Evolutionary conservation across 2,329 filamentous ascomycete species (phyloP), one percentile per base, ranked within the genome.

Genomic region (Rhynchosporium agropyri): DNA sequence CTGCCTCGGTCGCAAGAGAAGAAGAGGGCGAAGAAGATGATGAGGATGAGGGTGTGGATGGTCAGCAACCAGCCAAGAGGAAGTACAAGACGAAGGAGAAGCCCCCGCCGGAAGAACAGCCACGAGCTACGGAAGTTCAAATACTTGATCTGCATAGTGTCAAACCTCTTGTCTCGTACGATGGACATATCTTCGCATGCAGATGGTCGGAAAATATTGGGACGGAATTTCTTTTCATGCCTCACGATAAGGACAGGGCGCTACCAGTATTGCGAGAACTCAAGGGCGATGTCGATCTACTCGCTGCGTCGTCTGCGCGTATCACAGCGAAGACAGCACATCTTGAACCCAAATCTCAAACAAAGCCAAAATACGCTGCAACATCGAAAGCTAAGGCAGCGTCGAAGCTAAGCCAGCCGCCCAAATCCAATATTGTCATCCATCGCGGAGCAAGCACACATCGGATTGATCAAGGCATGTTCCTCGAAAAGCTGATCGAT

Each of bases 141-240:
- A 88, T 97, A 57, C 80, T 95, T n/a, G 92, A 91, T 33, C 81
- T 97, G 3, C 89, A 96, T 75, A 88, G 88, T 0, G 72, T 78
- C 2, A 89, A 90, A 55, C 94, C 94, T 0, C 79, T 97, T 33
- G 82, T 97, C 63, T 89, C 89, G 28, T 96, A 96, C 76, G 84
- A 89, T 63, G 90, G 89, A 36, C 85, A 88, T 65, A 79, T 96
- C 28, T 95, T 93, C 73, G 87, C 86, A 67, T 94, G 92, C 67
- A 79, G 85, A 51, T 98, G 94, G 94, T 84, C 86, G 10, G 86
- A 90, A 65, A 89, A 92, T 64, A 84, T 96, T 49, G 94, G 94
- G 42, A 96, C 92, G 0, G 91, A 96, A 69, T 79, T 93, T 67
- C 84, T 96, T 48, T 89, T 97, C 70, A 82, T 81, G 1, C 77